Conservation (phyloP, 2,329 filamentous ascomycete genomes). For the Bisporella sp. region DNA sequence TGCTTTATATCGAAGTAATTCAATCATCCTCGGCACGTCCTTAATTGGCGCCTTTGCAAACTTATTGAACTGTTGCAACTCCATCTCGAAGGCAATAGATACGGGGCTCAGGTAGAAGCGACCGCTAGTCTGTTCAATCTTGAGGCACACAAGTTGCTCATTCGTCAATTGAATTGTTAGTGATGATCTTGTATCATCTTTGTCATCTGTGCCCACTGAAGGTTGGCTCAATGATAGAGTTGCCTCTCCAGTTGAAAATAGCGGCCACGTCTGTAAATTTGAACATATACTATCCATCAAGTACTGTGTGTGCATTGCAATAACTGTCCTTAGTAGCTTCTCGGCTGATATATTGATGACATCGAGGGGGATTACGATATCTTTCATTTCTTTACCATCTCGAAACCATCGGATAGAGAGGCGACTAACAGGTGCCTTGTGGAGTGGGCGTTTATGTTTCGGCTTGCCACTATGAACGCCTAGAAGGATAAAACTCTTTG, state of each 20-base stretch:
- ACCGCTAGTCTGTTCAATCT: slow-evolving; percentile 75
- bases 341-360: slow-evolving; percentile 65
- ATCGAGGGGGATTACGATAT: slow-evolving; percentile 62
- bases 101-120: slow-evolving; percentile 63
- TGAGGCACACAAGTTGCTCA: slow-evolving; percentile 51
- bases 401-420: slow-evolving; percentile 76
- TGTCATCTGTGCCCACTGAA: slow-evolving; percentile 17
- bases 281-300: slow-evolving; percentile 62
- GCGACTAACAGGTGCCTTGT: slow-evolving; percentile 40
- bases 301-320: slow-evolving; percentile 67
- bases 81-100: slow-evolving; percentile 45
- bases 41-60: slow-evolving; percentile 46
- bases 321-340: slow-evolving; percentile 62
- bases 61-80: slow-evolving; percentile 59
- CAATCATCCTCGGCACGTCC: slow-evolving; percentile 51
- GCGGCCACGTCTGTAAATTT: slow-evolving; percentile 49
- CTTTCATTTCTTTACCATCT: slow-evolving; percentile 67
- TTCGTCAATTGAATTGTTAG: slow-evolving; percentile 64
- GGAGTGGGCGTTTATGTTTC: slow-evolving; percentile 34
- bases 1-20: slow-evolving; percentile 54
- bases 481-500: slow-evolving; percentile 87
- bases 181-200: slow-evolving; percentile 58
- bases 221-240: slow-evolving; percentile 52
- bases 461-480: slow-evolving; percentile 63
- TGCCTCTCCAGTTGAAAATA: slow-evolving; percentile 55